Evolutionary conservation across 108 stramenopile species (phyloP).

Genomic region (Discostella pseudostelligera): DNA sequence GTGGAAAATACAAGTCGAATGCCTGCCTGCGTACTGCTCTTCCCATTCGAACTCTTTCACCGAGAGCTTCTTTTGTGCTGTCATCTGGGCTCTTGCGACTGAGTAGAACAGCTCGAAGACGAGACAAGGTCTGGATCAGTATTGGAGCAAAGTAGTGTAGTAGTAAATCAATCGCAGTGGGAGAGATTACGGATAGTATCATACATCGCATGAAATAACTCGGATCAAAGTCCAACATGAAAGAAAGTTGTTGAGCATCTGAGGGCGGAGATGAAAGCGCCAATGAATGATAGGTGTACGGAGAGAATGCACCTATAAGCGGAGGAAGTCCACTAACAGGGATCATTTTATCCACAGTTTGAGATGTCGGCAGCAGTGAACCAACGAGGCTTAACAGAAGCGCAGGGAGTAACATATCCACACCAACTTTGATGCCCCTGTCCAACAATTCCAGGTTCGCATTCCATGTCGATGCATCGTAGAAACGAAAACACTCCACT

Average conservation of each 20-base stretch:
- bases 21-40: constrained; percentile 17
- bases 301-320: constrained; percentile 14
- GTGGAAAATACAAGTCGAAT: constrained; percentile 37
- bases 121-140: neutral
- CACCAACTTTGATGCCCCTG: constrained; percentile 13
- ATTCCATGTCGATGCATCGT: constrained; percentile 24
- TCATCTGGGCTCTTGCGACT: constrained; percentile 20
- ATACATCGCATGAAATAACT: constrained; percentile 9
- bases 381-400: constrained; percentile 17
- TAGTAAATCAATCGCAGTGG: constrained; percentile 25
- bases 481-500: constrained; percentile 20
- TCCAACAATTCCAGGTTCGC: constrained; percentile 10
- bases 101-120: constrained; percentile 8
- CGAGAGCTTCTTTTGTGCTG: constrained; percentile 7
- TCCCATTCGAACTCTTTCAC: constrained; percentile 21
- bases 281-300: constrained; percentile 15
- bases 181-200: constrained; percentile 17
- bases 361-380: constrained; percentile 21
- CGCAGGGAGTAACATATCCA: constrained; percentile 20
- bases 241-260: neutral
- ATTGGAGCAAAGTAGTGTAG: constrained; percentile 21
- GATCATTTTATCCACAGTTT: neutral
- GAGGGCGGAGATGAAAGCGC: constrained; percentile 2
- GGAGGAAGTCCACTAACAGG: constrained; percentile 7
- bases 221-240: constrained; percentile 15